Evolutionary conservation across 345 rosid genomes (phyloP), one percentile per base, ranked within the genome.

Genomic region (Citrus maxima): DNA sequence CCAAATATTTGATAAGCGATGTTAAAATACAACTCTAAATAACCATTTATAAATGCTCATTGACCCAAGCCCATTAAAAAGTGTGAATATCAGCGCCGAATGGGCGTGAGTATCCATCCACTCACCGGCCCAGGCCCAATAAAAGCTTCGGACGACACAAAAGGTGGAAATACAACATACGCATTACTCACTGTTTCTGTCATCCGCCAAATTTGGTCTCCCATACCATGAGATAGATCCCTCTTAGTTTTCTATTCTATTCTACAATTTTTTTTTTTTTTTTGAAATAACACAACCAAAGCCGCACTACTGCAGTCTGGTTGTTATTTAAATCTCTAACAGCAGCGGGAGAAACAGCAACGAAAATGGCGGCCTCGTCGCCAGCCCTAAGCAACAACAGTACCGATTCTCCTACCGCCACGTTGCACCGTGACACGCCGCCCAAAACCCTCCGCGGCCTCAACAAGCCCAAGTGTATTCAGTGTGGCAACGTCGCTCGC

Each of bases 401-500:
- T 49, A 73, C 74, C 75, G 87, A 87, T 60, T 38, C 78, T 30
- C 59, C 66, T 75, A 55, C 73, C 25, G 60, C 72, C 32, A 21
- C 72, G 13, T 32, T 77, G 70, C 79, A 65, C 67, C 88, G 86
- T 24, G 88, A 83, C 54, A 80, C 88, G 8, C 90, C 93, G 12
- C 92, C 91, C 22, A 93, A 86, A 86, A 93, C 93, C 42, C 97
- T 90, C 70, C 99, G 99, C 49, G 98, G 98, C 28, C 99, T 94
- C 76, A 96, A 93, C 80, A 96, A 96, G 81, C 98, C 99, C 34
- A 96, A 94, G 89, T 96, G 98, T 80, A 92, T 91, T 49, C 95
- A 91, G 83, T 94, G 99, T 70, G 98, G 98, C 80, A 94, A 96
- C 84, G 98, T 96, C 74, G 98, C 98, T 78, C 98, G 99, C 67